Evolutionary conservation across 2,329 filamentous ascomycete species (phyloP).

Genomic region (Talaromyces amestolkiae): DNA sequence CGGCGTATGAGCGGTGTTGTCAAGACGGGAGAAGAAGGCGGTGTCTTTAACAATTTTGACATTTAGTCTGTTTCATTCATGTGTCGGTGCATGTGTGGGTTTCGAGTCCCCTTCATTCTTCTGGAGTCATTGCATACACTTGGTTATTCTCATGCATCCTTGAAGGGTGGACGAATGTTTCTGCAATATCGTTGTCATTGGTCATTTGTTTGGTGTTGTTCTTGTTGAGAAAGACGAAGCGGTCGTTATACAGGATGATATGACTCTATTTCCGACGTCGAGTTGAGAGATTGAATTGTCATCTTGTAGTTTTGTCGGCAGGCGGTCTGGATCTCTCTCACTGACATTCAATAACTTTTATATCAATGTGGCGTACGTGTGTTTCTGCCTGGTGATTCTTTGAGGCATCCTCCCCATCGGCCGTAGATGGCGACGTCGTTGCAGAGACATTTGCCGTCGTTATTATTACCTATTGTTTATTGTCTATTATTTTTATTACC

Average conservation of each 20-base stretch:
- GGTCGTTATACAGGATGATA: neutral
- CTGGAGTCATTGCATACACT: constrained; percentile 20
- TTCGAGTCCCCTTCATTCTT: constrained; percentile 9
- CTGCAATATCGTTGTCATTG: constrained; percentile 8
- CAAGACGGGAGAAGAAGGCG: constrained; percentile 40
- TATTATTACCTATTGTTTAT: constrained; percentile 3
- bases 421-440: constrained; percentile 1
- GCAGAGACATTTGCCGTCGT: neutral
- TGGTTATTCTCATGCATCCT: constrained; percentile 17
- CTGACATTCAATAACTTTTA: constrained; percentile 1
- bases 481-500: neutral
- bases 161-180: constrained; percentile 11
- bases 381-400: neutral
- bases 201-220: constrained; percentile 7
- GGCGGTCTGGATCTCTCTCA: neutral
- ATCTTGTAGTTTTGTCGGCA: neutral
- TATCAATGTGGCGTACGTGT: constrained; percentile 13
- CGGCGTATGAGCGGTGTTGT: constrained; percentile 47
- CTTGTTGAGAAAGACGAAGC: neutral
- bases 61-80: constrained; percentile 43
- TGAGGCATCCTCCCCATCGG: constrained; percentile 4
- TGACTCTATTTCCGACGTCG: neutral
- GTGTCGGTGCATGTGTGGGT: constrained; percentile 11
- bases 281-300: neutral
- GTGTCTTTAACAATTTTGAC: constrained; percentile 47